A percentile compares a stretch with the other conserved stretches of the same genome.
phyloP scores from a whole-genome alignment of 345 rosid genomes.

The Pistacia vera region DNA sequence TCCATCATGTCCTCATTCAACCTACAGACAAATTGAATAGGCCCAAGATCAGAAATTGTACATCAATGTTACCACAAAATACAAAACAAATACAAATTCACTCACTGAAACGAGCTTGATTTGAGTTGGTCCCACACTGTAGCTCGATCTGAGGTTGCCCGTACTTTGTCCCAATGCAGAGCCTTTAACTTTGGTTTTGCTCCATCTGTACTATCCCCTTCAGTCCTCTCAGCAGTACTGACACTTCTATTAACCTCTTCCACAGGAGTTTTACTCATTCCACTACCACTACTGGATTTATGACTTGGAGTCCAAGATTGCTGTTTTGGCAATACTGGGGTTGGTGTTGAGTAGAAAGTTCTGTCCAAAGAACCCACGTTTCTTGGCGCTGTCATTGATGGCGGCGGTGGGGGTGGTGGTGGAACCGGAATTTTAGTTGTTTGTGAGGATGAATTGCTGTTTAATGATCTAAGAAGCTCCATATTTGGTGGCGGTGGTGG shows the following conservation, averaged over 20 bases:
- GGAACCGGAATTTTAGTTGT: conserved; percentile 32
- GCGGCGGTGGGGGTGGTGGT: conserved; percentile 59
- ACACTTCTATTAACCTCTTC: conserved; percentile 40
- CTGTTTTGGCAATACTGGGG: conserved; percentile 30
- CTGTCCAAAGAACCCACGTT: conserved; percentile 38
- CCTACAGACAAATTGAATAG: conserved; percentile 37
- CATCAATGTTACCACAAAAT: neutral
- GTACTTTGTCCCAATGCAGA: conserved; percentile 98
- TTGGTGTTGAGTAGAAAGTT: conserved; percentile 32
- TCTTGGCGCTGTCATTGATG: conserved; percentile 41
- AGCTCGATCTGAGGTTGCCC: conserved; percentile 94
- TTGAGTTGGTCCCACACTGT: conserved; percentile 99
- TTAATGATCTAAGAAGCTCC: conserved; percentile 75
- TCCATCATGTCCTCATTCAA: conserved; percentile 98
- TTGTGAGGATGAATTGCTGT: conserved; percentile 40
- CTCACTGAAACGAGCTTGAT: conserved; percentile 97
- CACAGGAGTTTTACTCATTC: conserved; percentile 25
- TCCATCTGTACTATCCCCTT: conserved; percentile 72
- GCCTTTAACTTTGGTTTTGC: conserved; percentile 84
- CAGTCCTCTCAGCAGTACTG: conserved; percentile 51
- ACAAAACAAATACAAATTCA: conserved; percentile 17
- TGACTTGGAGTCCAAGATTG: conserved; percentile 52
- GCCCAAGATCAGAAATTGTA: conserved; percentile 9
- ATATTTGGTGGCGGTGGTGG: conserved; percentile 93
- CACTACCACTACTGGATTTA: conserved; percentile 26